These are phyloP conservation scores for Boletus subparvulus DNA, from an alignment of 768 basidiomycete species.

Conservation along the genomic window DNA sequence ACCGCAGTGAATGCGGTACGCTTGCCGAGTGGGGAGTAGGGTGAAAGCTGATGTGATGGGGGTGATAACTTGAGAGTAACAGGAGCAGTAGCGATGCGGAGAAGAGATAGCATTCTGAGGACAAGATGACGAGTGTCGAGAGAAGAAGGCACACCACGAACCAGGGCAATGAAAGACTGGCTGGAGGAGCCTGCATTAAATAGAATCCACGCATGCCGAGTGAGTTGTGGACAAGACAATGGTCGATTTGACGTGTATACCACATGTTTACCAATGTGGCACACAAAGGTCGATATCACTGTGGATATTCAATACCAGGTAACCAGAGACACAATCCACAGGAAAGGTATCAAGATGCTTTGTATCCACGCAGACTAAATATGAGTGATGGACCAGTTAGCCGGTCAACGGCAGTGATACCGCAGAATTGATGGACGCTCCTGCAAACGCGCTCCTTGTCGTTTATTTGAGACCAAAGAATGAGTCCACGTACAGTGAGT, in stretches of 20 bases:
- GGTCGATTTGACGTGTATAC: not conserved
- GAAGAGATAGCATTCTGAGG: slow-evolving; percentile 12
- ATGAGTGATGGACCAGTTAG: too few relatives aligned
- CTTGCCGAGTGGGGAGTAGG: slow-evolving; percentile 2
- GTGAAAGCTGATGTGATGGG: not conserved
- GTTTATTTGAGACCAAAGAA: not conserved
- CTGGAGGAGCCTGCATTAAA: slow-evolving; percentile 13
- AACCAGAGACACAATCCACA: not conserved
- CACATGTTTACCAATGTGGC: slow-evolving; percentile 7
- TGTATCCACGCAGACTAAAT: too few relatives aligned
- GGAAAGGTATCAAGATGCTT: not conserved
- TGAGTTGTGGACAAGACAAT: slow-evolving; percentile 19
- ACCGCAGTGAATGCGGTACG: not conserved
- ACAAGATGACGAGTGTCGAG: not conserved
- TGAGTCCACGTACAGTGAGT: not conserved
- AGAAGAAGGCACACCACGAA: not conserved
- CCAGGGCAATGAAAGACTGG: not conserved
- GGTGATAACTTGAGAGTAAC: slow-evolving; percentile 3
- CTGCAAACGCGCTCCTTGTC: too few relatives aligned
- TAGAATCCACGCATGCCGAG: slow-evolving; percentile 1
- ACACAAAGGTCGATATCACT: slow-evolving; percentile 4
- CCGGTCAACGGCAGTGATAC: too few relatives aligned
- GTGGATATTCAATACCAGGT: slow-evolving; percentile 4
- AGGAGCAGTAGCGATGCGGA: slow-evolving; percentile 4
- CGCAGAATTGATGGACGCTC: too few relatives aligned